Evolutionary conservation across 1,139 yeast species (phyloP), one percentile per base, ranked within the genome.

Genomic region (Maudiozyma humilis): DNA sequence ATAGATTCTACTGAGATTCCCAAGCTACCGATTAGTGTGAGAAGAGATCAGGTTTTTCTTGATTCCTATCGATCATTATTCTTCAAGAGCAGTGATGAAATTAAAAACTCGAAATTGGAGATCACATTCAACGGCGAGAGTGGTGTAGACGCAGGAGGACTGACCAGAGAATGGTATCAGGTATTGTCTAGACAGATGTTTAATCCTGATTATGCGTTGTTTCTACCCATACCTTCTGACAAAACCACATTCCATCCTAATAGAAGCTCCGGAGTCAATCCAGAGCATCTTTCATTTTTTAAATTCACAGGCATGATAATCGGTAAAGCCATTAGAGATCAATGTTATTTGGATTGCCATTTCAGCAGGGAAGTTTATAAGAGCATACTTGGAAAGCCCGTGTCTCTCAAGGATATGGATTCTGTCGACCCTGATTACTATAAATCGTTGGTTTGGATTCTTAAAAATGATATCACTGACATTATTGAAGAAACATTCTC

Each of bases 141-240:
- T 47, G 99, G 98, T 53, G 86, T 91, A 41, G 99, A 93, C 71
- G 98, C 96, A 2, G 99, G 99, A 54, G 99, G 99, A 42, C 82
- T 93, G 18, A 87, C 96, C 0, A 73, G 98, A 57, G 99, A 93
- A 63, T 93, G 98, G 98, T 89, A 82, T 59, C 97, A 88, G 61
- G 95, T 89, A 8, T 67, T 93, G 46, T 82, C 96, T 0, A 72
- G 96, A 49, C 97, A 91, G 64, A 89, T 93, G 86, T 88, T 91
- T 66, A 89, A 91, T 60, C 95, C 98, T 0, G 96, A 88, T 57
- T 89, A 89, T 67, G 97, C 96, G 0, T 68, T 93, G 48, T 93
- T 91, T 60, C 73, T 85, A 0, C 96, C 98, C 0, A 95, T 88
- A 42, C 87, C 95, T 0, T 78, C 95, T 2, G 98, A 91, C 60